Base-by-base conservation (phyloP, 2,329 filamentous ascomycete species). In the Aspergillus clavatus region DNA sequence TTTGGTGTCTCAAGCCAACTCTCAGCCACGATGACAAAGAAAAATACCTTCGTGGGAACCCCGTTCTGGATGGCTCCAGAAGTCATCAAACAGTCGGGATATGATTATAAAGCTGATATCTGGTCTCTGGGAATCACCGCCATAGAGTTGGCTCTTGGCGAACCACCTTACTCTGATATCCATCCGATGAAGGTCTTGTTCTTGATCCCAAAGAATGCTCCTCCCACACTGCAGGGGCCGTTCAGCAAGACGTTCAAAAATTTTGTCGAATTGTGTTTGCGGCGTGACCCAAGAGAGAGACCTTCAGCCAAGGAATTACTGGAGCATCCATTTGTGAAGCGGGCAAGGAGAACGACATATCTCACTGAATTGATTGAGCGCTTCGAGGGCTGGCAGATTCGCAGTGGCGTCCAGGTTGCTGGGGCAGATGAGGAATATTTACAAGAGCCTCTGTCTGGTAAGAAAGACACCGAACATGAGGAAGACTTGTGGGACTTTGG, bases 31-130 rank as follows among this genome's bases (percentile, higher is more conserved):
- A 97, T 97, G 90, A 96, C 91, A 51, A 97, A 97, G 77, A 97
- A 97, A 74, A 97, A 97, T 65, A 97, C 91, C 0, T 98, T 97
- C 67, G 91, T 98, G 24, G 93, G 93, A 26, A 97, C 91, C 0
- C 91, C 93, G 1, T 98, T 97, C 66, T 98, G 93, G 93, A 98
- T 98, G 91, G 91, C 93, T 2, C 91, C 91, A 8, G 91, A 98
- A 71, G 91, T 97, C 44, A 98, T 98, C 68, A 95, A 95, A 72
- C 91, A 98, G 68, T 95, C 89, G 46, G 91, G 91, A 39, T 96
- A 97, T 72, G 91, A 96, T 67, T 89, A 95, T 72, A 96, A 96
- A 72, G 91, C 91, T 36, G 91, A 97, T 63, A 95, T 97, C 47
- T 97, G 91, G 91, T 96, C 91, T 1, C 75, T 96, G 14, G 91